Evolutionary conservation across 2,329 filamentous ascomycete genomes (phyloP).

Genomic region (Colletotrichum sp.): DNA sequence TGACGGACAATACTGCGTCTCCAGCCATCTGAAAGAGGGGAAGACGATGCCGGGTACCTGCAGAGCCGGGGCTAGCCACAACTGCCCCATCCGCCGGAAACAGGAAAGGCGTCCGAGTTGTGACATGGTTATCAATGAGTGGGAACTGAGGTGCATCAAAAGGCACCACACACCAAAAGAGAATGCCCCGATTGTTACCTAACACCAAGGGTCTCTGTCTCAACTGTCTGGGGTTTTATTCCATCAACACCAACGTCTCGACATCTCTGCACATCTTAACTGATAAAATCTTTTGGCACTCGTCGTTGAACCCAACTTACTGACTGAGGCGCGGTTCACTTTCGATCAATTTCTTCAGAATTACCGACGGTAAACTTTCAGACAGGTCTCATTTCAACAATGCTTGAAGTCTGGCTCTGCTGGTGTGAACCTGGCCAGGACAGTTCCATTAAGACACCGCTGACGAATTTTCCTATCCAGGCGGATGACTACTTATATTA

Average conservation of each 20-base stretch:
- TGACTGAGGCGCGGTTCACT: neutral
- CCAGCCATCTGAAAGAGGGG: neutral
- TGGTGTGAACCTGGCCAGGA: neutral
- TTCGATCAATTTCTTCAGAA: neutral
- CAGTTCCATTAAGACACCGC: neutral
- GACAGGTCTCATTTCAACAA: neutral
- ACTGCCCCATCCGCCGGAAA: neutral
- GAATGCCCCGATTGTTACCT: neutral
- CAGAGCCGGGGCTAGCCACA: neutral
- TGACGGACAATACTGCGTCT: neutral
- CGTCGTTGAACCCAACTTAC: neutral
- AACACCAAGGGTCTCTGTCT: neutral
- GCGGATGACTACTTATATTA: no score
- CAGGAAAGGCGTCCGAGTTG: neutral
- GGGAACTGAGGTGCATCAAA: neutral
- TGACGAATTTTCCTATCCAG: no score
- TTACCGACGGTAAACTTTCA: neutral
- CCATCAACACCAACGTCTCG: neutral
- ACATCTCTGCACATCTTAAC: neutral
- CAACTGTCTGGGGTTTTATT: neutral
- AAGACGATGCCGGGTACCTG: slow-evolving; percentile 17
- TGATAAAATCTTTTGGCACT: neutral
- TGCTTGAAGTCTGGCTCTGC: neutral
- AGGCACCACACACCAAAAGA: neutral
- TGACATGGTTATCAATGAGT: neutral